phyloP scores from a whole-genome alignment of 2,329 filamentous ascomycete species.

The Alternaria longipes region DNA sequence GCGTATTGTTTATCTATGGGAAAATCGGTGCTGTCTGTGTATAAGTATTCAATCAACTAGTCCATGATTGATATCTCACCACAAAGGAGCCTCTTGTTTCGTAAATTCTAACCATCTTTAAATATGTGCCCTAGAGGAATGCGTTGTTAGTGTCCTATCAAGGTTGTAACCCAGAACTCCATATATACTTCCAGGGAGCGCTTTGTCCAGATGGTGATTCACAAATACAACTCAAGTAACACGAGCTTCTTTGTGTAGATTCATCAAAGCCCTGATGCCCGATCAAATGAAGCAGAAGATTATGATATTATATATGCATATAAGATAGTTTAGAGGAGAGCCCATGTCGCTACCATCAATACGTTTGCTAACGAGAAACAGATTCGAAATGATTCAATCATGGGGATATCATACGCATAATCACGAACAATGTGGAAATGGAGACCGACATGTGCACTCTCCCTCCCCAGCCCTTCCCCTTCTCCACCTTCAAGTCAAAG shows the following conservation, averaged over 20 bases:
- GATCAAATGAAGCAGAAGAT: neutral
- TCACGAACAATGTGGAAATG: neutral
- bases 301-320: slow-evolving; percentile 7
- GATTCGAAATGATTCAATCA: neutral
- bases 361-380: neutral
- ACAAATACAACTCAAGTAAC: neutral
- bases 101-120: neutral
- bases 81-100: neutral
- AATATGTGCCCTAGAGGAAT: neutral
- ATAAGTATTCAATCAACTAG: neutral
- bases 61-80: neutral
- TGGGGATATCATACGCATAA: slow-evolving; percentile 20
- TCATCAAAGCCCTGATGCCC: neutral
- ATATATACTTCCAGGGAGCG: neutral
- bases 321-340: neutral
- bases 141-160: neutral
- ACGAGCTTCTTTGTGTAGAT: neutral
- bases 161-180: neutral
- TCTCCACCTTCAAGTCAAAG: neutral
- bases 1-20: neutral
- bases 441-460: neutral
- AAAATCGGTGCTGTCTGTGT: neutral
- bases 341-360: neutral
- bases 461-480: neutral
- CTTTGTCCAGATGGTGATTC: neutral